A percentile compares a stretch with the other conserved stretches of the same genome.
These are phyloP conservation scores for Anisogramma anomala DNA, from an alignment of 2,329 filamentous ascomycete genomes.

Conservation along the genomic window DNA sequence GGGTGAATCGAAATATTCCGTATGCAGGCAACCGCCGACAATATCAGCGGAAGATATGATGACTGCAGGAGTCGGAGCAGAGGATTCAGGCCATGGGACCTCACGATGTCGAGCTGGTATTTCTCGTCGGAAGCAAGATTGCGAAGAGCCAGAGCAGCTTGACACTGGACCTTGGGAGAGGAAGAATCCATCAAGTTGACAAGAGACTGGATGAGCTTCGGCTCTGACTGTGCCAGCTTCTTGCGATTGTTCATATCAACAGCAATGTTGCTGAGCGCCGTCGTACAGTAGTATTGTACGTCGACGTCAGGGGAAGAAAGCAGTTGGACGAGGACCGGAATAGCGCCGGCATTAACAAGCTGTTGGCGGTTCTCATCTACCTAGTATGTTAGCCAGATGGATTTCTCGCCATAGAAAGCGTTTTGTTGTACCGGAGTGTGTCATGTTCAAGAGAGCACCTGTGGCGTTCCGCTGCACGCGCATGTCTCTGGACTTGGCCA, in stretches of 20 bases:
- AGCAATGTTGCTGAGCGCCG: slow-evolving; percentile 94
- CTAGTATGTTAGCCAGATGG: slow-evolving; percentile 16
- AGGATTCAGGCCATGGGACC: slow-evolving; percentile 72
- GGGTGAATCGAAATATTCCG: slow-evolving; percentile 98
- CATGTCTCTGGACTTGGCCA: slow-evolving; percentile 98
- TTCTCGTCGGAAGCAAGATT: slow-evolving; percentile 97
- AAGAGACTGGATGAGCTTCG: slow-evolving; percentile 81
- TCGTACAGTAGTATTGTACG: slow-evolving; percentile 99
- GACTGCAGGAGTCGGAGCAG: slow-evolving; percentile 85
- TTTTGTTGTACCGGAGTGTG: slow-evolving; percentile 68
- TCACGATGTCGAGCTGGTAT: slow-evolving; percentile 95
- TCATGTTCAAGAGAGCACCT: slow-evolving; percentile 95
- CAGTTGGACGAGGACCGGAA: slow-evolving; percentile 90
- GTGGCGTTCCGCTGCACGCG: slow-evolving; percentile 95
- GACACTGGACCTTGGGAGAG: slow-evolving; percentile 94
- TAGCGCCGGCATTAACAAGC: slow-evolving; percentile 93
- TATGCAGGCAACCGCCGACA: slow-evolving; percentile 95
- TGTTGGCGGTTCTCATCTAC: slow-evolving; percentile 95
- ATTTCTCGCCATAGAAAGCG: slow-evolving; percentile 7
- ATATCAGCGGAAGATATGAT: slow-evolving; percentile 86
- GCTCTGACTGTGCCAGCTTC: slow-evolving; percentile 81
- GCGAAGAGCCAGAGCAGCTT: slow-evolving; percentile 84
- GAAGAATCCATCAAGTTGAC: slow-evolving; percentile 96
- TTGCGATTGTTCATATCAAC: slow-evolving; percentile 86
- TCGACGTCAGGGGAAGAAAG: slow-evolving; percentile 89